Base-by-base conservation (phyloP, 495 filamentous ascomycete species). In the Annulohypoxylon nitens region DNA sequence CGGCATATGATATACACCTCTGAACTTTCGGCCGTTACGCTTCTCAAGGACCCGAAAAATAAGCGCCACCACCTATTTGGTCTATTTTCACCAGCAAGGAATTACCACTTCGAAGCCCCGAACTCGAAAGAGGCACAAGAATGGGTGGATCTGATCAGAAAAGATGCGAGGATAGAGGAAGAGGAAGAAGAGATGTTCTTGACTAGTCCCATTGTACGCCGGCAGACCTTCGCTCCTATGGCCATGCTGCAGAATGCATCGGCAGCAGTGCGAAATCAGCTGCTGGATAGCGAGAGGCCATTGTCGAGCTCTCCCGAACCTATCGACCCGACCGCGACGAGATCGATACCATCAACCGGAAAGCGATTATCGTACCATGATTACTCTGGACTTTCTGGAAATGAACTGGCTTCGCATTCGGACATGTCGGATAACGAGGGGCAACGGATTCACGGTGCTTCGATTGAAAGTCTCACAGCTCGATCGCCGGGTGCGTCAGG, bases 21-120 rank as follows among this genome's bases (percentile, higher is more conserved):
- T 37, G 96, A 99, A 67, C 86, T 98, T 64, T 97, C 95, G 4
- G 95, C 95, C 3, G 93, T 97, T 36, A 92, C 94, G 0, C 86
- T 92, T 58, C 89, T 98, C 58, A 95, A 92, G 75, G 93, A 97
- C 70, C 90, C 93, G 0, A 97, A 96, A 82, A 90, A 92, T 33
- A 91, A 90, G 68, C 88, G 90, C 34, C 85, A 90, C 36, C 87
- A 97, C 74, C 88, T 97, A 45, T 97, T 98, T 78, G 96, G 93
- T 2, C 84, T 98, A n/a, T 99, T 97, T 78, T 94, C 95, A 9
- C 92, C 94, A 0, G 90, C 93, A 5, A 91, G 91, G 64, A 98
- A 97, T 81, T 97, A 92, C 81, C 94, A 97, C 65, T 91, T 99
- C 55, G 91, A 95, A 75, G 94, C 91, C 2, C 76, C 82, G 30